Evolutionary conservation across 306 rosid species (phyloP).

Genomic region (Pachyrhizus erosus): DNA sequence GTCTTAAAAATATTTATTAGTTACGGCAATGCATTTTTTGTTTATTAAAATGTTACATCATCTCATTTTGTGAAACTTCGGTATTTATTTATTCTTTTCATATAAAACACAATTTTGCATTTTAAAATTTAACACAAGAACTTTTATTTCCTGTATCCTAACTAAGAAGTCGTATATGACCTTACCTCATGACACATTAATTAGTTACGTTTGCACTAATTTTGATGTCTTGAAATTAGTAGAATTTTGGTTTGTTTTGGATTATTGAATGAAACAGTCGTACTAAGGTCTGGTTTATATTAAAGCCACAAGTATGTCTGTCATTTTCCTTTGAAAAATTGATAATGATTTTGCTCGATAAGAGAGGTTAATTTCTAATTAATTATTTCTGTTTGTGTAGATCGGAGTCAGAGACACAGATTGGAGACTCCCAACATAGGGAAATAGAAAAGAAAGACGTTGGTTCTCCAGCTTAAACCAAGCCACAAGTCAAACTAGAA

Average conservation of each 20-base stretch:
- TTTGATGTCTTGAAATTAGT: constrained; percentile 60
- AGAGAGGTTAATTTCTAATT: constrained; percentile 27
- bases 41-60: too few species aligned
- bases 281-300: constrained; percentile 14
- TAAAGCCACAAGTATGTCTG: constrained; percentile 74
- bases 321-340: constrained; percentile 54
- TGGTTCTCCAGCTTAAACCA: constrained; percentile 44
- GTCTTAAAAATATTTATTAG: too few species aligned
- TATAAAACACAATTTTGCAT: too few species aligned
- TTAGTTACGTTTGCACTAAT: constrained; percentile 50
- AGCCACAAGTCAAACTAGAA: constrained; percentile 51
- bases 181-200: constrained; percentile 43
- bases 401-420: neutral
- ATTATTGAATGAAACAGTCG: constrained; percentile 32
- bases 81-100: too few species aligned
- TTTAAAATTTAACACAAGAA: neutral
- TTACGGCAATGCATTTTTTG: too few species aligned
- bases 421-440: constrained; percentile 18
- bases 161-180: too few species aligned
- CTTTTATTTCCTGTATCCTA: neutral
- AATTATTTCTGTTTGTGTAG: constrained; percentile 20
- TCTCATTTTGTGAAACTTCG: neutral
- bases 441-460: constrained; percentile 18
- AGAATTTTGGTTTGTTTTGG: constrained; percentile 55
- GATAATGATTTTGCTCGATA: constrained; percentile 45